Evolutionary conservation across 768 basidiomycete genomes (phyloP), one percentile per base, ranked within the genome.

Genomic region (Pholiota conissans): DNA sequence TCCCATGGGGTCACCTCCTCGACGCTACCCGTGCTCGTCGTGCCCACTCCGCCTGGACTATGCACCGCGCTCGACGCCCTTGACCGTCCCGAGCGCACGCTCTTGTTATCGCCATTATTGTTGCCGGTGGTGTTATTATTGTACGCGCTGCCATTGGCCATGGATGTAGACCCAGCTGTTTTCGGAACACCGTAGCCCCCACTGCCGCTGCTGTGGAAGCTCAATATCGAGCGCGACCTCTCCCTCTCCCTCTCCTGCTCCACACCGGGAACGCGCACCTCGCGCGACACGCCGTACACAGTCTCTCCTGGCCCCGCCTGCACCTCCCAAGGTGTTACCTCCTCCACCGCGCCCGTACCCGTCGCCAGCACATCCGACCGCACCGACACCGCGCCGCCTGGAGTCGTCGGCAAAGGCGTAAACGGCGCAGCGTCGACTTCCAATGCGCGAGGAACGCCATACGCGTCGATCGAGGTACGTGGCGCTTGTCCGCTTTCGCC

Each of bases 1-100:
- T 61, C 60, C 60, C 60, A 61, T n/a, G 60, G 60, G 10, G 60
- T 62, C n/a, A 65, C 64, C 9, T 63, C 64, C 26, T 61, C 59
- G 28, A 65, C 49, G 16, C 62, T 62, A 6, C 64, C 64, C 29
- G 64, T 60, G 16, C 40, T 54, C 10, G 53, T 45, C 26, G 53
- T 30, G 13, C 45, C 42, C n/a, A 45, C n/a, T 7, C 42, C 42
- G 22, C 42, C 22, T 22, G 42, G 53, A 42, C 53, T 54, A 24
- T 54, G 52, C 40, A 54, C 27, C 20, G 48, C 55, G 48, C 55
- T 56, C 47, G 55, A 56, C 26, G 55, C 47, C 24, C 55, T 47
- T 24, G 55, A 56, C 6, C 55, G 47, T 7, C 47, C 55, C 14
- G 55, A 56, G 14, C 47, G 47, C 55, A 30, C 39, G 47, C 55